These are phyloP conservation scores for Talaromyces ruber DNA, from an alignment of 495 filamentous ascomycete species.

Conservation along the genomic window DNA sequence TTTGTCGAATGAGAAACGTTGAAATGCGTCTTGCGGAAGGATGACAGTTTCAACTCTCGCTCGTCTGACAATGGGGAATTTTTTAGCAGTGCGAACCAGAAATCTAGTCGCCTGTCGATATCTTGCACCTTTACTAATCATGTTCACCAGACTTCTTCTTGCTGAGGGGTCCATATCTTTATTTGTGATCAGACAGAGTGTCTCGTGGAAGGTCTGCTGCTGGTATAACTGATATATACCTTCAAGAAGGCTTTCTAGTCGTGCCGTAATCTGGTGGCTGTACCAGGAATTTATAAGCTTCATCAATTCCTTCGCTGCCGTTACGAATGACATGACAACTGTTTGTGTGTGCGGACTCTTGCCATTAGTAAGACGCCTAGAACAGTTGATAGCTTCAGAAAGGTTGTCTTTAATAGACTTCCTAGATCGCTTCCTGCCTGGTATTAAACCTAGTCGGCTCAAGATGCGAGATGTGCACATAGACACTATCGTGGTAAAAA, in stretches of 20 bases:
- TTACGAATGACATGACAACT: conserved; percentile 7
- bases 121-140: conserved; percentile 6
- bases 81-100: conserved; percentile 3
- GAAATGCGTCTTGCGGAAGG: conserved; percentile 5
- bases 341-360: conserved; percentile 8
- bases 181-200: neutral
- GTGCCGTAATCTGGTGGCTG: conserved; percentile 3
- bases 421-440: conserved; percentile 12
- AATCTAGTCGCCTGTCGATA: conserved; percentile 6
- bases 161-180: neutral
- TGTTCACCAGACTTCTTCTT: conserved; percentile 5
- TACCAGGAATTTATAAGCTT: conserved; percentile 4
- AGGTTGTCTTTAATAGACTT: conserved; percentile 11
- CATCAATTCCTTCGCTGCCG: conserved; percentile 9
- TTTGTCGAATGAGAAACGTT: neutral
- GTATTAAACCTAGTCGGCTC: conserved; percentile 17
- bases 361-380: conserved; percentile 8
- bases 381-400: conserved; percentile 9
- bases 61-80: neutral
- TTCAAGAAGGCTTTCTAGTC: conserved; percentile 4
- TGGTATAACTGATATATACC: conserved; percentile 6
- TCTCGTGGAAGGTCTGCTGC: neutral
- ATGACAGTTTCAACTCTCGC: conserved; percentile 2
- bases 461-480: conserved; percentile 18
- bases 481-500: conserved; percentile 15